Conservation (phyloP, 495 filamentous ascomycete genomes). For the Neurospora tetraspora region DNA sequence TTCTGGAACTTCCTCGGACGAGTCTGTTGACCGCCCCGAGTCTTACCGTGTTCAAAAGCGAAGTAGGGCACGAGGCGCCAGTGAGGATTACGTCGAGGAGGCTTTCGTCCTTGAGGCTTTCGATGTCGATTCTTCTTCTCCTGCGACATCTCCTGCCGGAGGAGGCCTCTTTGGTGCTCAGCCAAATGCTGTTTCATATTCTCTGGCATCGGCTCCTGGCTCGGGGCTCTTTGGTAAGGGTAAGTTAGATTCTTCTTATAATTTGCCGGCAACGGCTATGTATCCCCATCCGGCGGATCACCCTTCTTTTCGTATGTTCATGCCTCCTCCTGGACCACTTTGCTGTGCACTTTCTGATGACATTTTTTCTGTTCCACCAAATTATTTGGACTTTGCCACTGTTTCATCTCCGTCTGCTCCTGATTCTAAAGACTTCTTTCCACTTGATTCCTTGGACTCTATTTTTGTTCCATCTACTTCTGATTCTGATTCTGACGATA, state of each 20-base stretch:
- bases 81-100: neutral
- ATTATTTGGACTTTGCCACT: neutral
- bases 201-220: neutral
- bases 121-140: neutral
- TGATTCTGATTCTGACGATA: neutral
- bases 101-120: neutral
- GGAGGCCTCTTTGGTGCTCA: neutral
- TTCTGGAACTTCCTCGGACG: neutral
- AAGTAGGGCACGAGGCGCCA: neutral
- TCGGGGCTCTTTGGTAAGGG: neutral
- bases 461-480: neutral
- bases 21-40: too few relatives aligned
- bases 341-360: neutral
- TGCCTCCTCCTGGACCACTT: neutral
- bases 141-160: neutral
- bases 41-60: too few relatives aligned
- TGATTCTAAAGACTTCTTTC: neutral
- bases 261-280: neutral
- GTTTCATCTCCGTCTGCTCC: neutral
- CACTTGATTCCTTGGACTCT: too few relatives aligned
- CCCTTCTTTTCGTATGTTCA: neutral
- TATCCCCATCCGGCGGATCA: neutral
- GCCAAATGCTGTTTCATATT: neutral
- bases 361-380: neutral
- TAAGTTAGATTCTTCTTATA: neutral